A percentile compares a stretch with the other conserved stretches of the same genome.
Evolutionary conservation across 768 basidiomycete species (phyloP).

Genomic region (Agaricus subrufescens): DNA sequence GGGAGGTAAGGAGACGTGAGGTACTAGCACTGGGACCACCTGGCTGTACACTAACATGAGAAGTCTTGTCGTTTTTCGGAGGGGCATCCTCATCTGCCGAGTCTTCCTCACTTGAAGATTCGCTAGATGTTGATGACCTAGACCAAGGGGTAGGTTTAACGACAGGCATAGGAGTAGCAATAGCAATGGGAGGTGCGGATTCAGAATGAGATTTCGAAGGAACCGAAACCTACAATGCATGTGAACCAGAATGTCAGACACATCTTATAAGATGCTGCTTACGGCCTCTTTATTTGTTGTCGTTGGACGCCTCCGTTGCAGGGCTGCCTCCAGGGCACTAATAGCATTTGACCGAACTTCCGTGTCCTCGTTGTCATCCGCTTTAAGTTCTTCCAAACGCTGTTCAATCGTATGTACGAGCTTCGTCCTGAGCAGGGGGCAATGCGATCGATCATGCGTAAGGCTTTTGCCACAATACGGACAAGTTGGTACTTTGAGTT

Average conservation of each 20-base stretch:
- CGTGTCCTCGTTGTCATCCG: slow-evolving; percentile 18
- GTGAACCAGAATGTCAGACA: not conserved
- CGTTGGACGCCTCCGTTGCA: slow-evolving; percentile 18
- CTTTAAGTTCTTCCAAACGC: slow-evolving; percentile 40
- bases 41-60: no score
- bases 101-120: not conserved
- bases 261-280: not conserved
- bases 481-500: slow-evolving; percentile 15
- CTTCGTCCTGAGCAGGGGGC: slow-evolving; percentile 38
- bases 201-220: not conserved
- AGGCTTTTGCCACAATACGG: slow-evolving; percentile 41
- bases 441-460: slow-evolving; percentile 43
- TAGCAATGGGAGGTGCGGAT: not conserved
- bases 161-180: slow-evolving; percentile 2
- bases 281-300: slow-evolving; percentile 2
- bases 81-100: not conserved
- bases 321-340: slow-evolving; percentile 33
- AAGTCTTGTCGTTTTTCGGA: no score
- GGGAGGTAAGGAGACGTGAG: no score
- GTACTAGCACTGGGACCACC: no score
- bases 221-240: not conserved
- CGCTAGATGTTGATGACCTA: not conserved
- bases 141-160: not conserved
- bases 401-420: slow-evolving; percentile 38
- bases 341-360: slow-evolving; percentile 27